phyloP scores from a whole-genome alignment of 1,284 basidiomycete species.

The Boletus mariae region DNA sequence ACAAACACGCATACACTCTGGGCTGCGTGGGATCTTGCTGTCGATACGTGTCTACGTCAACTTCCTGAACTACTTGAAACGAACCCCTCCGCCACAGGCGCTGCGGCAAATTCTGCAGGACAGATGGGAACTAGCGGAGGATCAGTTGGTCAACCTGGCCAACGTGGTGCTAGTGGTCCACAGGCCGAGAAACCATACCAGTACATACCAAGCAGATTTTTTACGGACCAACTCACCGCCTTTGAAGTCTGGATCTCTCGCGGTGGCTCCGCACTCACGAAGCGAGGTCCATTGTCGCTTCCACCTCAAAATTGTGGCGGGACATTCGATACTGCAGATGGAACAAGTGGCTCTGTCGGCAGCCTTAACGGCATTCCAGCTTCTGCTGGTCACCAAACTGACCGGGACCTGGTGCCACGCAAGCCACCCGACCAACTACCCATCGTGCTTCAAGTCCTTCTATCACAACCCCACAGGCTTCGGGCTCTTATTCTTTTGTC shows the following conservation, averaged over 20 bases:
- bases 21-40: slow-evolving; percentile 97
- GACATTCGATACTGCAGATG: slow-evolving; percentile 26
- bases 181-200: slow-evolving; percentile 50
- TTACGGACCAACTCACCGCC: slow-evolving; percentile 93
- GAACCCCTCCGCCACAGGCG: slow-evolving; percentile 43
- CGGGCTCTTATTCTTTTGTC: slow-evolving; percentile 95
- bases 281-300: slow-evolving; percentile 68
- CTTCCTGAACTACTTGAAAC: slow-evolving; percentile 83
- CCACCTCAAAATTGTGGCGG: slow-evolving; percentile 44
- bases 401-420: slow-evolving; percentile 70
- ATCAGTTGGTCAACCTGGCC: slow-evolving; percentile 36
- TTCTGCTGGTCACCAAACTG: slow-evolving; percentile 15
- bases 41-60: slow-evolving; percentile 93
- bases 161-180: slow-evolving; percentile 27
- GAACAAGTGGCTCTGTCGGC: slow-evolving; percentile 8
- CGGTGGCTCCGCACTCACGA: slow-evolving; percentile 78
- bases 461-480: slow-evolving; percentile 94
- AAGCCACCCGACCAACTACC: slow-evolving; percentile 96
- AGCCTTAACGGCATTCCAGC: slow-evolving; percentile 10
- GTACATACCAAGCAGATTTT: slow-evolving; percentile 92
- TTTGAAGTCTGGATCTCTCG: slow-evolving; percentile 98
- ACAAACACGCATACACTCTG: slow-evolving; percentile 96
- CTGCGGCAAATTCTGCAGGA: slow-evolving; percentile 22
- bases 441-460: slow-evolving; percentile 93
- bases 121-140: slow-evolving; percentile 35